Evolutionary conservation across 2,329 filamentous ascomycete genomes (phyloP), one percentile per base, ranked within the genome.

Genomic region (Colletotrichum plurivorum): DNA sequence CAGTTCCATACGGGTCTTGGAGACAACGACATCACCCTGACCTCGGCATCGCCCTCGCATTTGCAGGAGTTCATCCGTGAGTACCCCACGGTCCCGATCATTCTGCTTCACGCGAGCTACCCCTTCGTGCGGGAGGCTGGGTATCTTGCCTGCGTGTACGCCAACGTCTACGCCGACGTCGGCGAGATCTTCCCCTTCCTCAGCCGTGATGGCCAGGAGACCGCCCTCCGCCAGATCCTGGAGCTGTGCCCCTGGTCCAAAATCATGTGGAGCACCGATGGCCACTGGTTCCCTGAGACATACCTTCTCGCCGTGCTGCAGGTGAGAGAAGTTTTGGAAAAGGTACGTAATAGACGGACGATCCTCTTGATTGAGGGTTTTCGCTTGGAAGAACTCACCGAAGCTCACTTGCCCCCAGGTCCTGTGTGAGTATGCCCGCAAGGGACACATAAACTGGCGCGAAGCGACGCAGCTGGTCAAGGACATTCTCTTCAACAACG

Each of bases 1-100:
- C 94, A 97, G 75, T 92, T 97, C 72, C 94, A 97, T 75, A 96
- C 93, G 0, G 93, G 93, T 0, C 84, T 96, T 0, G 93, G 94
- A 1, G 94, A 96, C 75, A 93, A 91, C 72, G 93, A 96, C 74
- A 92, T 96, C 58, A 87, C 84, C 5, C 82, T 97, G 27, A 82
- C 88, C 3, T 87, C 87, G 58, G 88, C 93, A 0, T 95, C 94
- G 49, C 93, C 94, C 0, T 88, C 93, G 0, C 90, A 93, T 73
- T 81, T 97, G 25, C 93, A 97, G 75, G 81, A 85, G 0, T 88
- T 97, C 67, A 93, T 96, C 72, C 87, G 90, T 46, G 82, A 85
- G 20, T 94, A 92, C 73, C 87, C 92, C 0, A 83, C 84, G 0
- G 88, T 95, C 0, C 91, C 92, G 0, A 91, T 97, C 63, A 91